Conservation (phyloP, 2,329 filamentous ascomycete species). For the Myrmaecium sp. region DNA sequence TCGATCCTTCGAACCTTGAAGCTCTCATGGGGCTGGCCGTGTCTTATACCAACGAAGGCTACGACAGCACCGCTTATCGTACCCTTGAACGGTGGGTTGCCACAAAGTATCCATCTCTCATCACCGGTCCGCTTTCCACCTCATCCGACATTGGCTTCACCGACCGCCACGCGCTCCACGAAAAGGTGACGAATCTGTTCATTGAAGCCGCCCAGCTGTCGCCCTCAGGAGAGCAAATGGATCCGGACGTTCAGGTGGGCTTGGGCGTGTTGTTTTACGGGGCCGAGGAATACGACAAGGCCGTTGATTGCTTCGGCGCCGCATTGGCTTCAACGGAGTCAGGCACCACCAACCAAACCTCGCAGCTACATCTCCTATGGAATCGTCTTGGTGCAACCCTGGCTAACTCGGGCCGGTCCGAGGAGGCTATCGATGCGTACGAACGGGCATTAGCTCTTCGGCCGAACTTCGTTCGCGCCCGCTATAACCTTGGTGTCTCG, state of each 20-base stretch:
- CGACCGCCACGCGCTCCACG: slow-evolving; percentile 75
- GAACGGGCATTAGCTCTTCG: slow-evolving; percentile 78
- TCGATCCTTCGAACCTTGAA: slow-evolving; percentile 72
- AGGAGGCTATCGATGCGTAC: slow-evolving; percentile 95
- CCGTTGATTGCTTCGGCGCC: slow-evolving; percentile 92
- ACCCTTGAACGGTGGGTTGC: slow-evolving; percentile 94
- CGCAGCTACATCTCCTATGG: slow-evolving; percentile 88
- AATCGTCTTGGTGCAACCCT: slow-evolving; percentile 92
- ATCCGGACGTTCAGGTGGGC: slow-evolving; percentile 94
- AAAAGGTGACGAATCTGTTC: slow-evolving; percentile 79
- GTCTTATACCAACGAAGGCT: slow-evolving; percentile 96
- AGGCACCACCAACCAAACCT: slow-evolving; percentile 66
- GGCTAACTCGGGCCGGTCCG: slow-evolving; percentile 80
- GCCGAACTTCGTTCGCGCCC: slow-evolving; percentile 89
- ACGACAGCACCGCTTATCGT: slow-evolving; percentile 90
- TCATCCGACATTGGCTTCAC: slow-evolving; percentile 84
- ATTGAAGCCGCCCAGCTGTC: slow-evolving; percentile 84
- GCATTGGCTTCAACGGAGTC: slow-evolving; percentile 74
- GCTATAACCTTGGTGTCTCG: slow-evolving; percentile 90
- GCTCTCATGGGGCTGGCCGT: slow-evolving; percentile 92
- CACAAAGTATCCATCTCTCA: slow-evolving; percentile 78
- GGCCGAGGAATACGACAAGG: slow-evolving; percentile 94
- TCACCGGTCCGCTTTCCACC: slow-evolving; percentile 45
- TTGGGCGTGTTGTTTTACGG: slow-evolving; percentile 96
- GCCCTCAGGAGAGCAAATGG: slow-evolving; percentile 86